Percentiles rank a stretch among this genome's conserved stretches.
phyloP scores from a whole-genome alignment of 176 grass and related monocot species.

The Pharus latifolius region DNA sequence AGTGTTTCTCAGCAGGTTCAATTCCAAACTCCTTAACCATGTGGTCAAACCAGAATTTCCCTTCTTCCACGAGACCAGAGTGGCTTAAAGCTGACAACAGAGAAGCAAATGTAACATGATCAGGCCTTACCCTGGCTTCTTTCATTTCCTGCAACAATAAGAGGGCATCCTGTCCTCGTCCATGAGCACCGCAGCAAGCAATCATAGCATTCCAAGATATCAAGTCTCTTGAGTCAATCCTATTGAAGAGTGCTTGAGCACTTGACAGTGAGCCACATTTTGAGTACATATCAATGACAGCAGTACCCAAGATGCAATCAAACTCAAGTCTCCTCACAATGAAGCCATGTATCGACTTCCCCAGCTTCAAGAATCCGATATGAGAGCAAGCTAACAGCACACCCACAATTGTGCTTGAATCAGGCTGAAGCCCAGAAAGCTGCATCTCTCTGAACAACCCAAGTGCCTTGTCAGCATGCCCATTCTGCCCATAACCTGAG shows the following conservation, averaged over 20 bases:
- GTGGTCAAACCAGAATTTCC: conserved; percentile 35
- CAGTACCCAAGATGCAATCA: conserved; percentile 20
- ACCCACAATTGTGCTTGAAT: conserved; percentile 31
- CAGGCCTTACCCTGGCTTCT: conserved; percentile 17
- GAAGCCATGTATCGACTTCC: conserved; percentile 53
- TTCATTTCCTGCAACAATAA: conserved; percentile 39
- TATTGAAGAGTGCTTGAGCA: conserved; percentile 31
- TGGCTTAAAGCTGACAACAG: conserved; percentile 62
- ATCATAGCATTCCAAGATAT: conserved; percentile 67
- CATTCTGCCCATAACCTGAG: conserved; percentile 36
- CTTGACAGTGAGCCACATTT: conserved; percentile 46
- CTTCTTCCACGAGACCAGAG: conserved; percentile 55
- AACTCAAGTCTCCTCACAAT: conserved; percentile 31
- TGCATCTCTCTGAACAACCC: conserved; percentile 37
- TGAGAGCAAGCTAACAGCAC: conserved; percentile 34
- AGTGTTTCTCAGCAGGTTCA: conserved; percentile 43
- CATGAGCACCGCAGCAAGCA: conserved; percentile 37
- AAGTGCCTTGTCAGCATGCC: conserved; percentile 30
- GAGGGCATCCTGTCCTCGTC: conserved; percentile 36
- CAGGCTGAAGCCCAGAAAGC: conserved; percentile 10
- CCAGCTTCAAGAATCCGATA: conserved; percentile 41
- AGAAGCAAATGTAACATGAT: conserved; percentile 54
- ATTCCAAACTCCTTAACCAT: conserved; percentile 31
- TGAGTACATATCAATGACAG: conserved; percentile 57
- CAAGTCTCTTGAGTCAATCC: conserved; percentile 31